phyloP scores from a whole-genome alignment of 1,284 basidiomycete genomes.

The Exobasidium rhododendri region DNA sequence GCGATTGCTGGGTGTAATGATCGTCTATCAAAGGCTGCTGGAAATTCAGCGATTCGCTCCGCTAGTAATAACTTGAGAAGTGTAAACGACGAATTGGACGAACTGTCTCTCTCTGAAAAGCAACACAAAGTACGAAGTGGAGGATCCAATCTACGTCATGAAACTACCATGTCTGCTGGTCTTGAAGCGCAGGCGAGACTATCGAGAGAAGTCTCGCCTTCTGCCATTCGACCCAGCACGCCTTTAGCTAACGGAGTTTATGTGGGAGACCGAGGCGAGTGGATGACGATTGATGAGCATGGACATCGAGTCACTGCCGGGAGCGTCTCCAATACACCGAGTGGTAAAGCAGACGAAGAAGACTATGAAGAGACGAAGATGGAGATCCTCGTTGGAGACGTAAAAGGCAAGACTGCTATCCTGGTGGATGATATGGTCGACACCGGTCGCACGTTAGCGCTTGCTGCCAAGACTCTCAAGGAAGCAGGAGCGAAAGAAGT shows the following conservation, averaged over 20 bases:
- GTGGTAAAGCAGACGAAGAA: constrained; percentile 26
- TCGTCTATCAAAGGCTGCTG: background rate
- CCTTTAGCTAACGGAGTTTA: constrained; percentile 51
- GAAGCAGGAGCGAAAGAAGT: constrained; percentile 85
- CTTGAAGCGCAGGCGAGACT: background rate
- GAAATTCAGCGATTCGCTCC: background rate
- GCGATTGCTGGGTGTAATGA: background rate
- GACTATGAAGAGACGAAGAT: constrained; percentile 61
- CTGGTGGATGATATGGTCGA: constrained; percentile 99
- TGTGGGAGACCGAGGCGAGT: constrained; percentile 55
- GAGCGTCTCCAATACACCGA: background rate
- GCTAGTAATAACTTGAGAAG: constrained; percentile 8
- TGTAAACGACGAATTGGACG: constrained; percentile 14
- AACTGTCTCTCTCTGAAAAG: background rate
- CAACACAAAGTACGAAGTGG: background rate
- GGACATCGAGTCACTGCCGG: constrained; percentile 43
- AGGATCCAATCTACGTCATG: constrained; percentile 15
- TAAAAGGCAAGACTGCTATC: constrained; percentile 81
- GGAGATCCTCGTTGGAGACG: constrained; percentile 96
- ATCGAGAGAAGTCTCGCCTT: constrained; percentile 8
- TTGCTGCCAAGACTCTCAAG: constrained; percentile 78
- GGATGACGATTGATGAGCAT: constrained; percentile 50
- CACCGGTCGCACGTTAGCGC: constrained; percentile 78
- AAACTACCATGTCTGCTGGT: constrained; percentile 4
- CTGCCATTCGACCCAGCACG: background rate